Evolutionary conservation across 768 basidiomycete species (phyloP).

Genomic region (Gelatoporia subvermispora): DNA sequence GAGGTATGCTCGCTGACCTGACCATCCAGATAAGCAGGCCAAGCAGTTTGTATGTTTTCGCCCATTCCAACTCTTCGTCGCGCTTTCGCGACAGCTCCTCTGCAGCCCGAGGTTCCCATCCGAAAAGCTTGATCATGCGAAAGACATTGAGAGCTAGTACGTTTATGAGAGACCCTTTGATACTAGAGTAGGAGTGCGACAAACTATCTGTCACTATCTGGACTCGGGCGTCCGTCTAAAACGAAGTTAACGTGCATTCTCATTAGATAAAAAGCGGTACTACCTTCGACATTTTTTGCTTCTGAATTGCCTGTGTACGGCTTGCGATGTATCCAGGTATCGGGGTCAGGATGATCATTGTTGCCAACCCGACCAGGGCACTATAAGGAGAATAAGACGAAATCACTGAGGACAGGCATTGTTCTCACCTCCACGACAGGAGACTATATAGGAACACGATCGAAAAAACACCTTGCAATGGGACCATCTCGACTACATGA

Average conservation of each 20-base stretch:
- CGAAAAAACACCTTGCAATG: conserved; percentile 3
- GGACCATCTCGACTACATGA: conserved; percentile 1
- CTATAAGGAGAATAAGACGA: conserved; percentile 3
- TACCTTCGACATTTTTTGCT: conserved; percentile 37
- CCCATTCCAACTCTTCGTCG: conserved; percentile 53
- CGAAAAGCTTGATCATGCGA: conserved; percentile 49
- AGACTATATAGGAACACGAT: conserved; percentile 24
- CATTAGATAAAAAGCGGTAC: background rate
- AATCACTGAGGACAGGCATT: background rate
- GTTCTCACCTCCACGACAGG: conserved; percentile 20
- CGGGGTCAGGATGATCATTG: conserved; percentile 38
- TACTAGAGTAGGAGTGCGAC: conserved; percentile 7
- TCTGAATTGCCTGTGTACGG: conserved; percentile 28
- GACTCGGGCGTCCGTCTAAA: conserved; percentile 40
- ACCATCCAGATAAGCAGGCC: conserved; percentile 39
- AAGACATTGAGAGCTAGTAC: conserved; percentile 30
- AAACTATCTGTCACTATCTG: conserved; percentile 38
- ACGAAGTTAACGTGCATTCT: background rate
- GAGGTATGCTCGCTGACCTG: conserved; percentile 31
- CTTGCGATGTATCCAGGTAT: conserved; percentile 37
- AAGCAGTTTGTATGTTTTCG: conserved; percentile 48
- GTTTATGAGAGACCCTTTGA: conserved; percentile 3
- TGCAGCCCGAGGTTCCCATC: conserved; percentile 44
- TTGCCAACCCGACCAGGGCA: conserved; percentile 36
- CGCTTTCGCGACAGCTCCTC: conserved; percentile 51